Percentiles rank a stretch among this genome's conserved stretches.
These are phyloP conservation scores for Asterionellopsis glacialis DNA, from an alignment of 108 stramenopile species.

Conservation along the genomic window DNA sequence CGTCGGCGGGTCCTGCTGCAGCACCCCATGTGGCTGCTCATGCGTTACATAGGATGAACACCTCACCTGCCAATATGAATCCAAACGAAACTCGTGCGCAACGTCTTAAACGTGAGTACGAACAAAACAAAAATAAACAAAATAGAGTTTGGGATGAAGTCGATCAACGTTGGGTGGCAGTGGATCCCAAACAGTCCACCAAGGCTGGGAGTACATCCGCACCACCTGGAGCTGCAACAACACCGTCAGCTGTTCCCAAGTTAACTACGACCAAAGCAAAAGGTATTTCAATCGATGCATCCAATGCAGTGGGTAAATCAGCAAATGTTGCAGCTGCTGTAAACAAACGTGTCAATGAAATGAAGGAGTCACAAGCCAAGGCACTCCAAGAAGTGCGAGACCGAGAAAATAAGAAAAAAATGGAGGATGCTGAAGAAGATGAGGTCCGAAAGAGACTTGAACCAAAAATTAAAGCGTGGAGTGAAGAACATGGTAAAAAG, in stretches of 20 bases:
- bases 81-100: constrained; percentile 69
- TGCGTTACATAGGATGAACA: constrained; percentile 42
- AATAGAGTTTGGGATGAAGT: constrained; percentile 90
- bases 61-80: constrained; percentile 35
- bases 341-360: constrained; percentile 66
- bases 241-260: constrained; percentile 2
- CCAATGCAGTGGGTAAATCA: constrained; percentile 70
- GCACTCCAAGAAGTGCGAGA: constrained; percentile 62
- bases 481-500: constrained; percentile 91
- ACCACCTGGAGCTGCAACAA: constrained; percentile 19
- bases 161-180: constrained; percentile 84
- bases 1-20: constrained; percentile 6
- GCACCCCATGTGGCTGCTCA: neutral
- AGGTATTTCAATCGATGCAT: constrained; percentile 64
- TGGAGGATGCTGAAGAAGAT: constrained; percentile 71
- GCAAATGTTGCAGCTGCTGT: constrained; percentile 60
- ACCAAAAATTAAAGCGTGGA: constrained; percentile 84
- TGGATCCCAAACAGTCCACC: constrained; percentile 61
- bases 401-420: constrained; percentile 55
- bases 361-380: constrained; percentile 68
- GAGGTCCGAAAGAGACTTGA: constrained; percentile 66
- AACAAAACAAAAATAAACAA: constrained; percentile 25
- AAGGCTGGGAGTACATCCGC: constrained; percentile 17
- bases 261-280: constrained; percentile 30
- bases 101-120: constrained; percentile 73